Conservation (phyloP, 2,329 filamentous ascomycete species). For the Fragosphaeria purpurea region DNA sequence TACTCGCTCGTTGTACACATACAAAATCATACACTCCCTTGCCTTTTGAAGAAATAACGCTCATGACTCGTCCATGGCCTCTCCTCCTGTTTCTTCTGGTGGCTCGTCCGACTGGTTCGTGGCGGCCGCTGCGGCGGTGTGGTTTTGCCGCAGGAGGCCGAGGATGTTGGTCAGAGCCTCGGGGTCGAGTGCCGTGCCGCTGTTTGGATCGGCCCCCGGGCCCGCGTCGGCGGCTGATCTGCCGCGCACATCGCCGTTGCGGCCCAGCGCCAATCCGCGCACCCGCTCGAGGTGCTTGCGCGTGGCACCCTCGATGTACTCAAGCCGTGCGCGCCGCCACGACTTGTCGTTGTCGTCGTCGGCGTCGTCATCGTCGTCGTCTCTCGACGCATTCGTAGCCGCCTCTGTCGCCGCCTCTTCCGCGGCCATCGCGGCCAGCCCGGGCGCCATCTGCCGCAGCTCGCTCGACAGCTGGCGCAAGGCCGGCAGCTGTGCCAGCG, state of each 20-base stretch:
- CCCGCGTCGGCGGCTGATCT: conserved; percentile 19
- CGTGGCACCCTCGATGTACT: conserved; percentile 77
- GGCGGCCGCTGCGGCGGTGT: neutral
- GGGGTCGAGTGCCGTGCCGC: conserved; percentile 36
- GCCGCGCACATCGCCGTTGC: conserved; percentile 51
- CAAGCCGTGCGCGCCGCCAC: conserved; percentile 60
- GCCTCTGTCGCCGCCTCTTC: conserved; percentile 17
- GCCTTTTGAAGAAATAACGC: too few relatives aligned
- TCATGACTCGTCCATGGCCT: conserved; percentile 21
- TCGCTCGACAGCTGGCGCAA: conserved; percentile 55
- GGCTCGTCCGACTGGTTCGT: neutral
- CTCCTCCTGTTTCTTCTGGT: neutral
- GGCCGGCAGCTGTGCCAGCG: conserved; percentile 72
- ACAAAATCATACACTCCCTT: too few relatives aligned
- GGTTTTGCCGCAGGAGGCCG: conserved; percentile 10
- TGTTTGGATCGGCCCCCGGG: conserved; percentile 37
- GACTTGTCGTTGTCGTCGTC: conserved; percentile 29
- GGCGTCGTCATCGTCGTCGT: conserved; percentile 3
- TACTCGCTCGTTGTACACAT: too few relatives aligned
- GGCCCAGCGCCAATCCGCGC: conserved; percentile 55
- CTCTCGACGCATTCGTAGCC: neutral
- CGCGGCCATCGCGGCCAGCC: conserved; percentile 31
- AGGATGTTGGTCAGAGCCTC: conserved; percentile 13
- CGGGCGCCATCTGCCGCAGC: conserved; percentile 56
- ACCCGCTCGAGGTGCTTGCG: conserved; percentile 63